These are phyloP conservation scores for Globisporangium irregulare DNA, from an alignment of 352 stramenopile genomes.

Conservation along the genomic window DNA sequence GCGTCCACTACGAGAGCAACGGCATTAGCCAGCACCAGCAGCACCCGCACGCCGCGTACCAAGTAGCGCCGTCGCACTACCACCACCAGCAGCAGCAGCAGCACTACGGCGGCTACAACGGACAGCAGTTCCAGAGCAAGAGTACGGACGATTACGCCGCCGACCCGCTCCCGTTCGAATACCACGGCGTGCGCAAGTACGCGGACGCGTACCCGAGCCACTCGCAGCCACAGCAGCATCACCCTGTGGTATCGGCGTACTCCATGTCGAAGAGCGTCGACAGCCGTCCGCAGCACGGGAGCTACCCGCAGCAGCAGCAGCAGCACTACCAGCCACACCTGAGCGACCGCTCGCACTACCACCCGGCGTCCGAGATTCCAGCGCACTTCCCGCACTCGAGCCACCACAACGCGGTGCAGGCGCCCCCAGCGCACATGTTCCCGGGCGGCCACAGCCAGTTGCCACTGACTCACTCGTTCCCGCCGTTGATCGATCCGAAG, in stretches of 20 bases:
- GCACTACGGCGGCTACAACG: slow-evolving; percentile 17
- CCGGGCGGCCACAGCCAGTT: slow-evolving; percentile 15
- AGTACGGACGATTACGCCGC: slow-evolving; percentile 66
- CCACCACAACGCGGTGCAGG: slow-evolving; percentile 24
- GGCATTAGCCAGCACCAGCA: slow-evolving; percentile 17
- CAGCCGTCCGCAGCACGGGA: slow-evolving; percentile 17
- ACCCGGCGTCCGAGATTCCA: slow-evolving; percentile 29
- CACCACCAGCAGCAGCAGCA: slow-evolving; percentile 23
- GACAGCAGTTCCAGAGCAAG: slow-evolving; percentile 14
- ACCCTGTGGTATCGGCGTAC: neutral
- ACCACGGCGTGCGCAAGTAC: slow-evolving; percentile 56
- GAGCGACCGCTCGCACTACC: slow-evolving; percentile 21
- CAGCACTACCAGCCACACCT: slow-evolving; percentile 16
- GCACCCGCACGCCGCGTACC: slow-evolving; percentile 20
- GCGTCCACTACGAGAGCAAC: slow-evolving; percentile 10
- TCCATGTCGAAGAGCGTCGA: slow-evolving; percentile 11
- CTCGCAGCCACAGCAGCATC: neutral
- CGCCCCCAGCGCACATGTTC: slow-evolving; percentile 23
- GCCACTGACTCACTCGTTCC: slow-evolving; percentile 50
- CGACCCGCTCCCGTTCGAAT: slow-evolving; percentile 79
- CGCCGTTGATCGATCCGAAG: slow-evolving; percentile 53
- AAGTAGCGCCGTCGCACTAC: slow-evolving; percentile 28
- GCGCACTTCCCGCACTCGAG: slow-evolving; percentile 34
- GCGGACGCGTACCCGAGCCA: slow-evolving; percentile 28
- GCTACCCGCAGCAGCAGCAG: slow-evolving; percentile 10